phyloP scores from a whole-genome alignment of 1,139 yeast species.

The Zhuliangozyma blackwelliae region DNA sequence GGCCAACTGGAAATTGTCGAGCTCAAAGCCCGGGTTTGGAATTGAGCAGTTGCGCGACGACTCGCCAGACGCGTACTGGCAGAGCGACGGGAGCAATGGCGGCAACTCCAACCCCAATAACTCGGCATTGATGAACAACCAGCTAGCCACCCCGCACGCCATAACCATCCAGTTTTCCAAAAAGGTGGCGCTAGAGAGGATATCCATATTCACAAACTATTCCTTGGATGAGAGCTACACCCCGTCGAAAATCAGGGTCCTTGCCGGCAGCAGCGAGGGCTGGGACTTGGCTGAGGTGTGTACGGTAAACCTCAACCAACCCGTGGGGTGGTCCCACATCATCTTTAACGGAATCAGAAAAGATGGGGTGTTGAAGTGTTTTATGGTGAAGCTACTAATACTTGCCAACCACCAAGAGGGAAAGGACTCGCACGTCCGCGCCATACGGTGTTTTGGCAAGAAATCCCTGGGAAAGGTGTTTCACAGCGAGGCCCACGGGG shows the following conservation, averaged over 20 bases:
- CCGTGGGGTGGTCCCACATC: constrained; percentile 84
- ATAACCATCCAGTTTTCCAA: constrained; percentile 80
- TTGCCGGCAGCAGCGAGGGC: constrained; percentile 79
- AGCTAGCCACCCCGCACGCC: constrained; percentile 72
- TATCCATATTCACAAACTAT: constrained; percentile 68
- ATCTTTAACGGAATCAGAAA: constrained; percentile 58
- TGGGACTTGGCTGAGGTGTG: constrained; percentile 80
- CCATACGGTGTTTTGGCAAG: constrained; percentile 47
- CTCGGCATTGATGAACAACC: constrained; percentile 29
- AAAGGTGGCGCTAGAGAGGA: constrained; percentile 62
- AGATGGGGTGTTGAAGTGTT: constrained; percentile 66
- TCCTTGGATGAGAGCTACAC: constrained; percentile 86
- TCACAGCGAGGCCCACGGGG: constrained; percentile 14
- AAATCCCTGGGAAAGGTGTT: constrained; percentile 15
- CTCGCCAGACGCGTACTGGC: constrained; percentile 80
- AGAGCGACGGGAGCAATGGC: constrained; percentile 72
- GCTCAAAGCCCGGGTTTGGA: constrained; percentile 71
- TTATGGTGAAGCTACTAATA: constrained; percentile 64
- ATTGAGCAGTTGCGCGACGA: constrained; percentile 69
- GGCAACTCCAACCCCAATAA: constrained; percentile 17
- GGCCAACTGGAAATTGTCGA: constrained; percentile 85
- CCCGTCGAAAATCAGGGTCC: constrained; percentile 65
- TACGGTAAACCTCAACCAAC: constrained; percentile 60
- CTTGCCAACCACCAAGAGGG: constrained; percentile 91
- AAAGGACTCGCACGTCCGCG: constrained; percentile 87